Evolutionary conservation across 1,284 basidiomycete species (phyloP), one percentile per base, ranked within the genome.

Genomic region (Ganoderma sinense): DNA sequence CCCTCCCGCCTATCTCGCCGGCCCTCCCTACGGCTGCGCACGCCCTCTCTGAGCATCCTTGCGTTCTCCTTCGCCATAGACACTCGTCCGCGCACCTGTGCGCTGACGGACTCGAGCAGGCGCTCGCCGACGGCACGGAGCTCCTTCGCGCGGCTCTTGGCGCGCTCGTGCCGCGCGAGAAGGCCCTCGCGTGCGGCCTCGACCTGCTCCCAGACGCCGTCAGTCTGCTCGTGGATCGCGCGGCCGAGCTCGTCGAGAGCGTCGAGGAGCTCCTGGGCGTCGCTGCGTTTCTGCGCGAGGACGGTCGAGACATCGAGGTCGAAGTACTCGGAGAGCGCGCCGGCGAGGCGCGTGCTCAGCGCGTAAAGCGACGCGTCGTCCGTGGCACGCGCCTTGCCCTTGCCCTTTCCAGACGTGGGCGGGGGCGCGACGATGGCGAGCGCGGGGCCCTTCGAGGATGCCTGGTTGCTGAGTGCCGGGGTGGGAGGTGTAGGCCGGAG

Each of bases 161-260:
- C 92, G 8, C 83, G 84, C 56, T 85, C 83, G 73, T 93, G 88
- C 41, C 88, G 84, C 59, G 80, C 79, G 23, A 83, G 80, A 10
- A 93, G 75, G 13, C 83, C 81, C 39, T 87, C 85, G 48, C 85
- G 82, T 10, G 90, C 75, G 26, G 82, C 79, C 65, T 82, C 81
- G 23, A 84, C 84, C 59, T 88, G 83, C 67, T 84, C 80, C 62
- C 65, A 78, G 43, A 62, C 77, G 66, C 71, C 70, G 69, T 70
- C 71, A 5, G 80, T 83, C 73, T 85, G 84, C 51, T 75, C 77
- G 43, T 75, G 76, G 66, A 93, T 86, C 41, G 85, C 85, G 26
- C 80, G 79, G 67, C 84, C 80, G 48, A 93, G 84, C 0, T 86
- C 88, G 73, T 93, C 91, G 31, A 92, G 81, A 2, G 89, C 90